Evolutionary conservation across 164 flowering plant genomes (phyloP).

Genomic region (Magnolia changhungtana): DNA sequence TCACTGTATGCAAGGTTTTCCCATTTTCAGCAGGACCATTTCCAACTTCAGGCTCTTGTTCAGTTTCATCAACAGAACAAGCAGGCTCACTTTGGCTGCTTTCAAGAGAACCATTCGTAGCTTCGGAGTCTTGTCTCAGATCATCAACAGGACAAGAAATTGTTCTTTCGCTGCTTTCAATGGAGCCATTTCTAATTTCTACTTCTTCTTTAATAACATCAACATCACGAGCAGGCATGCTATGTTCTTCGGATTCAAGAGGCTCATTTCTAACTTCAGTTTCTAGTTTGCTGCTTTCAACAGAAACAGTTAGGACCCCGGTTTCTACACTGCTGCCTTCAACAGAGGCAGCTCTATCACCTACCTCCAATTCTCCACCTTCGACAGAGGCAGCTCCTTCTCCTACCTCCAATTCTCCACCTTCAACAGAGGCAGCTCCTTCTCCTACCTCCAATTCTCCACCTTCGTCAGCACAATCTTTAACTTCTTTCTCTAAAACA

Average conservation of each 20-base stretch:
- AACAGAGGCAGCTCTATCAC: neutral
- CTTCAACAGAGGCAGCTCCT: neutral
- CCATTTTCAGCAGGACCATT: neutral
- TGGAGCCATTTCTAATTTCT: constrained; percentile 4
- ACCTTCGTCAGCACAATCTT: neutral
- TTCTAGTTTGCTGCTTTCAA: neutral
- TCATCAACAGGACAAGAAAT: constrained; percentile 3
- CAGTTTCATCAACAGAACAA: constrained; percentile 4
- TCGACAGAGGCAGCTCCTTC: neutral
- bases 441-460: neutral
- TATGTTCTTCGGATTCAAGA: neutral
- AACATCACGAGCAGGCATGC: neutral
- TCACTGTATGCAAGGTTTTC: neutral
- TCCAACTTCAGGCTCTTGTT: neutral
- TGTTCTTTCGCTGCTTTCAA: constrained; percentile 7
- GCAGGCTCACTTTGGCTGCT: constrained; percentile 10
- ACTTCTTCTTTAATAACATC: constrained; percentile 3
- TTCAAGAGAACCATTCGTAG: constrained; percentile 4
- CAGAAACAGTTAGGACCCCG: constrained; percentile 4
- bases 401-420: neutral
- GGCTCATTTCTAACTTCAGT: neutral
- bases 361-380: neutral
- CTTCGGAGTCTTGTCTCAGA: constrained; percentile 10
- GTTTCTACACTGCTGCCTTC: neutral
- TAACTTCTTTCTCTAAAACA: neutral